These are phyloP conservation scores for Geotrichum siamense DNA, from an alignment of 1,139 yeast genomes.

Conservation along the genomic window DNA sequence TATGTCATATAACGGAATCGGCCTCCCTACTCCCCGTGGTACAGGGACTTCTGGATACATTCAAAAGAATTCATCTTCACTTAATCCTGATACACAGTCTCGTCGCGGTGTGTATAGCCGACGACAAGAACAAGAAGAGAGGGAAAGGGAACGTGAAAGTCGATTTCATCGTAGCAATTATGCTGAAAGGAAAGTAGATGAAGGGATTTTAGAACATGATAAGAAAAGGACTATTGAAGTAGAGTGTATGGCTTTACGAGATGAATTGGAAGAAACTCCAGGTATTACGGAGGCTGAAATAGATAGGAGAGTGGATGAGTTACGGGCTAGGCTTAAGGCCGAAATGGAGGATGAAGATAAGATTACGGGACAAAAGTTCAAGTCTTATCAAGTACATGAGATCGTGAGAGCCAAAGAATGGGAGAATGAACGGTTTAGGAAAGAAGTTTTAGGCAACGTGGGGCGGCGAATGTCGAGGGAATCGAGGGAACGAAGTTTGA, in stretches of 20 bases:
- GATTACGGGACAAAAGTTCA: conserved; percentile 7
- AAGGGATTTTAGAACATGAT: conserved; percentile 43
- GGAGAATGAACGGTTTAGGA: conserved; percentile 22
- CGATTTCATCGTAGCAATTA: conserved; percentile 23
- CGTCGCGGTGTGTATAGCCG: conserved; percentile 34
- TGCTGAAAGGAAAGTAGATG: conserved; percentile 31
- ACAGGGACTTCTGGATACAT: conserved; percentile 68
- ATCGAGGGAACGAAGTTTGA: conserved; percentile 11
- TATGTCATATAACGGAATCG: conserved; percentile 66
- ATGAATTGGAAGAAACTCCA: conserved; percentile 22
- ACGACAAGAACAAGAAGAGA: conserved; percentile 29
- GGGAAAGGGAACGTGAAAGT: conserved; percentile 21
- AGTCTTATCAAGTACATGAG: conserved; percentile 22
- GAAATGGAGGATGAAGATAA: not conserved
- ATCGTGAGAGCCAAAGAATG: conserved; percentile 20
- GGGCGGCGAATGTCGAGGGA: conserved; percentile 6
- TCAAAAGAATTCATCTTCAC: conserved; percentile 43
- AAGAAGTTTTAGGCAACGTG: conserved; percentile 14
- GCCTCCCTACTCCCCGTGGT: conserved; percentile 59
- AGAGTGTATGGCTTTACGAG: conserved; percentile 49
- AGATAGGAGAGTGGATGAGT: conserved; percentile 29
- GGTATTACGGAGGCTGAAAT: conserved; percentile 20
- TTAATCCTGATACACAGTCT: conserved; percentile 23
- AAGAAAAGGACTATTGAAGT: conserved; percentile 46
- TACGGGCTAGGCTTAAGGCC: conserved; percentile 25